phyloP scores from a whole-genome alignment of 2,329 filamentous ascomycete species.

The Stemphylium lycopersici region DNA sequence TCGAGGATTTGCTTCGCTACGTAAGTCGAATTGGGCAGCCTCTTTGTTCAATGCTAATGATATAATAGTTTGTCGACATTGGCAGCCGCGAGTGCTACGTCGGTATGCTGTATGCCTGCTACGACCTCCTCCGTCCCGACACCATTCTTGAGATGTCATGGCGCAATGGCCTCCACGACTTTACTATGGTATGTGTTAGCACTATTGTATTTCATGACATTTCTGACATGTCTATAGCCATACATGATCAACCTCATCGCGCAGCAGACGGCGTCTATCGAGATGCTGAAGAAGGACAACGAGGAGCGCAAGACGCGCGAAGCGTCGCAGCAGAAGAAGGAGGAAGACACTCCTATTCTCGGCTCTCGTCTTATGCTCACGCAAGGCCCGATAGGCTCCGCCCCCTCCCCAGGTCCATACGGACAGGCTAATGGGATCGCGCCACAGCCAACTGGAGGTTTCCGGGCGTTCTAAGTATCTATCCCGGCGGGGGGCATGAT shows the following conservation, averaged over 20 bases:
- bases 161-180: constrained; percentile 92
- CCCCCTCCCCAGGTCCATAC: constrained; percentile 71
- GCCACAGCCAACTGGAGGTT: constrained; percentile 79
- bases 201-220: not conserved
- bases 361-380: constrained; percentile 95
- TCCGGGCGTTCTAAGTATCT: constrained; percentile 42
- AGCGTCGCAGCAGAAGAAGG: constrained; percentile 81
- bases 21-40: constrained; percentile 67
- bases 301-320: constrained; percentile 82
- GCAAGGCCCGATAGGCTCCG: constrained; percentile 71
- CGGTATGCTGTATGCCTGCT: constrained; percentile 99
- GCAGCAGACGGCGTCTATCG: constrained; percentile 87
- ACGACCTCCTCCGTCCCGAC: constrained; percentile 93
- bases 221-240: constrained; percentile 55
- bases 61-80: constrained; percentile 89
- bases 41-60: constrained; percentile 42
- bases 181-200: constrained; percentile 73
- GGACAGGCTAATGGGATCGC: constrained; percentile 86
- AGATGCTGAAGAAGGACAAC: constrained; percentile 89
- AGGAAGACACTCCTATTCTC: constrained; percentile 92
- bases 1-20: constrained; percentile 94
- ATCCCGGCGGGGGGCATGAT: not conserved
- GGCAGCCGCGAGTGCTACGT: constrained; percentile 99
- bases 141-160: constrained; percentile 95
- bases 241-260: constrained; percentile 99